Conservation (phyloP, 2,329 filamentous ascomycete genomes). For the Ophiostoma novo-ulmi region DNA sequence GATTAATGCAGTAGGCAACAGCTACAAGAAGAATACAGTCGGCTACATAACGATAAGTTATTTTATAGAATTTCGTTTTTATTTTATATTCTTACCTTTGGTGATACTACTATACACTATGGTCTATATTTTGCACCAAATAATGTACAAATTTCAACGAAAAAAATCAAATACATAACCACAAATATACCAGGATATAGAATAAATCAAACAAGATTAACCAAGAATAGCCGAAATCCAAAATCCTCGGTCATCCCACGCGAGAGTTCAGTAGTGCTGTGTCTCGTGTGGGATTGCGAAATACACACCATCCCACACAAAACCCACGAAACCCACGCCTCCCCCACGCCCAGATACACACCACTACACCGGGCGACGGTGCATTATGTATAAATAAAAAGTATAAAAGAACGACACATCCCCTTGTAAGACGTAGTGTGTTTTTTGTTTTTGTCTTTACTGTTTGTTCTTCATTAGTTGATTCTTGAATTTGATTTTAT, state of each 20-base stretch:
- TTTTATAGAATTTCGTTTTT: no score
- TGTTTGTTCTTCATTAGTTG: neutral
- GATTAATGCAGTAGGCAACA: no score
- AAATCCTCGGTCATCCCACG: conserved; percentile 4
- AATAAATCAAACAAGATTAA: neutral
- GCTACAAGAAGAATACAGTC: no score
- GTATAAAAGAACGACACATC: neutral
- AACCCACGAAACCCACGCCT: conserved; percentile 12
- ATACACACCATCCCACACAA: conserved; percentile 11
- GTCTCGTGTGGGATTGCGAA: conserved; percentile 8
- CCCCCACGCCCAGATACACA: conserved; percentile 13
- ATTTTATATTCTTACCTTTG: no score
- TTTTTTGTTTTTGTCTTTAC: neutral
- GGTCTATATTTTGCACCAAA: no score
- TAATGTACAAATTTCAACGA: neutral
- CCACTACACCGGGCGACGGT: conserved; percentile 7
- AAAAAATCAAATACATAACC: neutral
- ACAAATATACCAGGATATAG: neutral
- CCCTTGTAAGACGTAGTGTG: neutral
- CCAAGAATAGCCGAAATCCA: neutral
- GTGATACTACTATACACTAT: no score
- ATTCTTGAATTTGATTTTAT: neutral
- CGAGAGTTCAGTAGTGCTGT: neutral
- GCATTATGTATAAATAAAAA: neutral
- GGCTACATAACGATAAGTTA: no score